Conservation (phyloP, 345 rosid species). For the Eucalyptus sp. region DNA sequence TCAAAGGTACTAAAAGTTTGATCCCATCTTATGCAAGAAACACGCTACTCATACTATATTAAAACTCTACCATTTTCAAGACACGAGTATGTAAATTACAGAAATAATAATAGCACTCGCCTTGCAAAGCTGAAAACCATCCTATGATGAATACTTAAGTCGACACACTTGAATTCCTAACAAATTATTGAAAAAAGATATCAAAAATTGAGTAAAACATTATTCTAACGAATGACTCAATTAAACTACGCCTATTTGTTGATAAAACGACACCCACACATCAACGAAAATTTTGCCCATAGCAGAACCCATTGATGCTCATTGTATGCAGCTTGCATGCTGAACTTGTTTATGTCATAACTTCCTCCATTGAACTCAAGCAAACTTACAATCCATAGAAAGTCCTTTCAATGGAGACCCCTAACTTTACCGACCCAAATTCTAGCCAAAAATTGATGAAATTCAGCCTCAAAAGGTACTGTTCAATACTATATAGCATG, state of each 20-base stretch:
- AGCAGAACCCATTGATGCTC: background rate
- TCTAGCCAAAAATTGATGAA: background rate
- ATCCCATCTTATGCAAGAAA: background rate
- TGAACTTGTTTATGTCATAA: background rate
- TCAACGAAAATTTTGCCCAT: background rate
- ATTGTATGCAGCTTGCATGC: accelerated
- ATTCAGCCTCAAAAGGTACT: background rate
- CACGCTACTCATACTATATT: too few species aligned
- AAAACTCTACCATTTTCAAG: too few species aligned
- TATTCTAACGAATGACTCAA: accelerated
- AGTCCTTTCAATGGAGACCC: background rate
- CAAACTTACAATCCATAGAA: background rate
- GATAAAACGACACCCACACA: background rate
- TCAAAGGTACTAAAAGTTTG: background rate
- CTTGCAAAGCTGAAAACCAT: background rate
- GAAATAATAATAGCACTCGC: background rate
- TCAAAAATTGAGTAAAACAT: background rate
- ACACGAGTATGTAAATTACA: background rate
- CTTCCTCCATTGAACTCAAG: background rate
- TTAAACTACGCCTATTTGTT: background rate
- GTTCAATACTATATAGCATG: background rate
- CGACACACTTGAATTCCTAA: background rate
- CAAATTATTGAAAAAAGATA: accelerated
- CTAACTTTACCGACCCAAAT: background rate
- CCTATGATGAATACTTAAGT: background rate